Conservation (phyloP, 306 rosid species). For the Echinosophora koreensis region DNA sequence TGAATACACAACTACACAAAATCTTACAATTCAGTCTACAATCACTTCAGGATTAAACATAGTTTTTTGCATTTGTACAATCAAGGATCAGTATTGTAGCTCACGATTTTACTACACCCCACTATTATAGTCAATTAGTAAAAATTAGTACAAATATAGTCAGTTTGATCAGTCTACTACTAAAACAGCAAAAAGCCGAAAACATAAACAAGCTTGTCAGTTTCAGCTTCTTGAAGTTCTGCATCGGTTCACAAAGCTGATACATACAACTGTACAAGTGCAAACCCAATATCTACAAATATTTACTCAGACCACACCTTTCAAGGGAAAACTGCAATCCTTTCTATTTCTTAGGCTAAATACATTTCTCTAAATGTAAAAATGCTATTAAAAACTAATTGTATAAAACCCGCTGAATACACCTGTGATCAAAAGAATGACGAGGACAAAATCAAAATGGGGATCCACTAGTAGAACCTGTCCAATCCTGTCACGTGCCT, state of each 20-base stretch:
- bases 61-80: not conserved
- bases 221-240: slow-evolving; percentile 29
- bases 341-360: slow-evolving; percentile 19
- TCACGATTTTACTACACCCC: not conserved
- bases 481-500: slow-evolving; percentile 58
- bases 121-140: not conserved
- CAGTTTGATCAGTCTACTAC: not conserved
- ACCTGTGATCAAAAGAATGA: slow-evolving; percentile 27
- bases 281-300: slow-evolving; percentile 26
- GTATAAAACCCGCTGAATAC: slow-evolving; percentile 12
- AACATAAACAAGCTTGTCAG: slow-evolving; percentile 30
- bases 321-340: slow-evolving; percentile 29
- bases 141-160: not conserved
- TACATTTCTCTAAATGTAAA: slow-evolving; percentile 25
- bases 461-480: slow-evolving; percentile 1
- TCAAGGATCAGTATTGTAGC: not conserved
- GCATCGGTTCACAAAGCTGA: not conserved
- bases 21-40: slow-evolving; percentile 18
- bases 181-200: slow-evolving; percentile 8
- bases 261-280: not conserved
- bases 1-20: not conserved
- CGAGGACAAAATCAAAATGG: not conserved
- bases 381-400: slow-evolving; percentile 29
- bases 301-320: slow-evolving; percentile 36
- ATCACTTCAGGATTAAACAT: not conserved